Base-by-base conservation (phyloP, 1,284 basidiomycete genomes). In the Moesziomyces sp. region DNA sequence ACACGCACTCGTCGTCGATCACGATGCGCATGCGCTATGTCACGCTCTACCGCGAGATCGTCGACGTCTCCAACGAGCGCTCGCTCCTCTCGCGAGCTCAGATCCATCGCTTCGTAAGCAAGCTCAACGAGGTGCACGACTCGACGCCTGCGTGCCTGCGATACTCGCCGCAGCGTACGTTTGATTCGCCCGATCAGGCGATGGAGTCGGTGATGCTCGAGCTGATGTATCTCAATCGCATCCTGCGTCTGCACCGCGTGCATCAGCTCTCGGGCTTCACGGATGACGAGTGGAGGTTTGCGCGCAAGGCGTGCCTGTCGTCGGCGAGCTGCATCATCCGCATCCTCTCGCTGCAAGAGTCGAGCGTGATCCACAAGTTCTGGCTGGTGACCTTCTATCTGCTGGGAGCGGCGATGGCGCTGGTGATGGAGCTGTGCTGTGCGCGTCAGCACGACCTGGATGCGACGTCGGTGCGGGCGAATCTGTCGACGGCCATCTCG, bases 331-430 rank as follows among this genome's bases (percentile, higher is more conserved):
- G 65, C 58, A 69, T 74, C 53, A 61, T 74, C 30, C 65, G 65
- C 52, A 69, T 74, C 46, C 44, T 73, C 14, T 63, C 70, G 14
- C 71, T 76, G 14, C 60, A 72, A 30, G 58, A 63, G 5, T 52
- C 64, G 5, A 76, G 71, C n/a, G 65, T 74, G 11, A 55, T 82
- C n/a, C 74, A 78, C 50, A 71, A 74, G 46, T 67, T 77, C 40
- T 82, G 80, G 80, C 61, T 82, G 23, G 66, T 73, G n/a, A 70
- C 77, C 23, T 82, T 80, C 58, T 79, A 78, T 45, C 59, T 77
- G 19, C 74, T 78, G 28, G 78, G 76, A 18, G 78, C 77, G 34
- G 66, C 79, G 8, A 63, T 79, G 59, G 68, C 66, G 40, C 24
- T 68, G 28, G 68, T 77, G 26, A 72, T 72, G 58, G 67, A 66